Evolutionary conservation across 805 yeast species (phyloP), one percentile per base, ranked within the genome.

Genomic region (Debaryomyces castellii): DNA sequence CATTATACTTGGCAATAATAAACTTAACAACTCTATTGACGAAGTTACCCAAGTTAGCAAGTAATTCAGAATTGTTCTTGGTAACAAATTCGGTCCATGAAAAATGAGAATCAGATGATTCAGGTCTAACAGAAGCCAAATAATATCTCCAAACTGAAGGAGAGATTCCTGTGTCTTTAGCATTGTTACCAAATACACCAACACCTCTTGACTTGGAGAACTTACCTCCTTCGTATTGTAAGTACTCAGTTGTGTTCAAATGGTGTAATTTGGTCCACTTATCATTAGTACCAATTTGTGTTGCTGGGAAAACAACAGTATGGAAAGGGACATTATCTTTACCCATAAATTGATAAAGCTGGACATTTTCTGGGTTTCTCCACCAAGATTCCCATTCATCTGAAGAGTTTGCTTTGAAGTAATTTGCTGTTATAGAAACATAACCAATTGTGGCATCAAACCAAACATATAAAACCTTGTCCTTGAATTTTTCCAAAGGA

Each of bases 261-360:
- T 91, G 96, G 60, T 89, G 88, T 55, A 91, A 76, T 81, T 81
- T 84, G 48, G 97, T 90, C 98, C 98, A 94, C 40, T 76, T 60
- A 46, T 92, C 92, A 16, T 77, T 69, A 14, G 99, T 91, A 66
- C 98, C 99, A 38, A 94, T 71, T 69, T 84, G 86, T 22, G 96
- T 73, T 36, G 95, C 84, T 49, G 99, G 99, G 89, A 92, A 94
- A 46, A 94, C 96, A 46, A 94, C 99, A 1, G 97, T 87, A 65
- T 94, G 99, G 89, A 94, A 94, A 25, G 98, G 97, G 59, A 91
- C 97, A 63, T 94, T 94, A 69, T 94, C 99, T 67, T 94, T 94
- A 69, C 99, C 99, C 99, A 94, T 94, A 67, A 94, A 94, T 74
- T 94, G 99, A 66, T 88, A 89, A 54, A 94, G 74, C 53, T 87